Base-by-base conservation (phyloP, 129 eudicot genomes). In the Flaveria brownii region DNA sequence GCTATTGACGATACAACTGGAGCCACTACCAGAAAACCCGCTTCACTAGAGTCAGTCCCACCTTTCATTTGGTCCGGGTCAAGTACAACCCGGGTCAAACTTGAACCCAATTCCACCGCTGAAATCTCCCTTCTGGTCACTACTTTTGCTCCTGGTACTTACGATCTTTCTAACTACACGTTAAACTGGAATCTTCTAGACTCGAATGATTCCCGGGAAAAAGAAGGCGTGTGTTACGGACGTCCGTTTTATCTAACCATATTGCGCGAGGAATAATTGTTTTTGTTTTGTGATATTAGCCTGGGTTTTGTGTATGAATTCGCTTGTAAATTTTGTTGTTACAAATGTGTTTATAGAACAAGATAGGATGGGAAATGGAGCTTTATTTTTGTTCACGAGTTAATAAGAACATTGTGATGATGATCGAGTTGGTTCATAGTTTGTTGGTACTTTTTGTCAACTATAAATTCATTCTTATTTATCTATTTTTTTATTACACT, bases 11-110 rank as follows among this genome's bases (percentile, higher is more conserved):
- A 88, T 52, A 45, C 74, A 47, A 60, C 71, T 6, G 87, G 81
- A 55, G 56, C 74, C 63, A 73, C 68, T 49, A 56, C 66, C 5
- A 84, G 63, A 22, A 80, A 84, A 63, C 56, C 83, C 9, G 64
- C 59, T 17, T 71, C 82, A 16, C 77, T 81, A 9, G 97, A 79
- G 50, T 77, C 89, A 51, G 85, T 87, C 45, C 77, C 97, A 2
- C 97, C 98, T 36, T 89, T 85, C 77, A 81, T 94, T 20, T 94
- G 98, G 98, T 87, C 97, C 1, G 96, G 93, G 20, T 81, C 90
- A 52, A 91, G 96, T 63, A 87, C 97, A 14, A 87, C 96, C 13
- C 80, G 69, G 5, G 75, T 94, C 71, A 68, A 84, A 69, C 82
- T 94, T 4, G 90, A 74, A 33, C 92, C 98, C 1, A 71, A 82